A percentile compares a stretch with the other conserved stretches of the same genome.
Conservation (phyloP, 345 rosid genomes). For the Populus tremula region DNA sequence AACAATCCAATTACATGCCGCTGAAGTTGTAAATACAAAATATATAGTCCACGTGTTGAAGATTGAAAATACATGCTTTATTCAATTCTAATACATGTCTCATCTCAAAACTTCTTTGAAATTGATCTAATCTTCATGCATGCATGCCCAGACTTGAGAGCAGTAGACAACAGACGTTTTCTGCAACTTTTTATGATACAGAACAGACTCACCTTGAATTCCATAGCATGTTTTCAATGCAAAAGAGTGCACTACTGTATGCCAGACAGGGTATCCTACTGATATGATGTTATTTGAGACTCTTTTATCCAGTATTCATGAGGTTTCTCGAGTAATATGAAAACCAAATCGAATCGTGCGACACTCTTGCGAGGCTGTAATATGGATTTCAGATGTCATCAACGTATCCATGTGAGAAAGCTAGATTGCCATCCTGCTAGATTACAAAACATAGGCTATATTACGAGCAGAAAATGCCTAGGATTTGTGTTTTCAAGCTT, state of each 20-base stretch:
- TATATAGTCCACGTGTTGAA: background rate
- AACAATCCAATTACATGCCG: background rate
- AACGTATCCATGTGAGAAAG: background rate
- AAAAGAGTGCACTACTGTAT: slow-evolving; percentile 15
- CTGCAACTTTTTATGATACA: background rate
- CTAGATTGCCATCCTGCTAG: background rate
- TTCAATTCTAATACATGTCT: background rate
- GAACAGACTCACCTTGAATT: background rate
- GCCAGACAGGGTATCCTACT: slow-evolving; percentile 52
- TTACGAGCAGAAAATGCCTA: background rate
- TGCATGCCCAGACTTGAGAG: background rate
- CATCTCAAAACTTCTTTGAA: background rate
- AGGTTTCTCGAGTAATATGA: slow-evolving; percentile 94
- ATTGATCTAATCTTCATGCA: background rate
- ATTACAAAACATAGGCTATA: background rate
- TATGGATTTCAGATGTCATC: slow-evolving; percentile 28
- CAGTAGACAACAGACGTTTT: background rate
- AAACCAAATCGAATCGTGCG: slow-evolving; percentile 94
- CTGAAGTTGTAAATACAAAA: background rate
- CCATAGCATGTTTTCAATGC: background rate
- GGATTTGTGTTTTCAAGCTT: background rate
- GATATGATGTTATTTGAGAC: slow-evolving; percentile 94
- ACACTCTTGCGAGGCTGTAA: slow-evolving; percentile 97
- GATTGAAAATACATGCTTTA: background rate
- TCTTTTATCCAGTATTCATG: slow-evolving; percentile 89